Percentiles rank a stretch among this genome's conserved stretches.
Evolutionary conservation across 495 filamentous ascomycete genomes (phyloP).

Genomic region (Penicillium steckii): DNA sequence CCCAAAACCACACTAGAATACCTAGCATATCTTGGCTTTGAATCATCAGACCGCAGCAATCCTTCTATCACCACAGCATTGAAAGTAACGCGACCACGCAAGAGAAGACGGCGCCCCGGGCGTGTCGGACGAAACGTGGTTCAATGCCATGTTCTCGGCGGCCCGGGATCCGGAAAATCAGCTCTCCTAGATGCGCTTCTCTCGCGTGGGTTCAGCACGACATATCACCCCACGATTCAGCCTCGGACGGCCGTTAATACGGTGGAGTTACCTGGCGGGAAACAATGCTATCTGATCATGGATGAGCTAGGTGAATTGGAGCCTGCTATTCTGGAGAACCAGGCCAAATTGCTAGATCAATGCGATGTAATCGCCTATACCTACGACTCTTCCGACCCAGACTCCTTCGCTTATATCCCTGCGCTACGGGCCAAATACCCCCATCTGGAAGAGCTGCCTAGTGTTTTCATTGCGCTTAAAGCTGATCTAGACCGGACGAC

Average conservation of each 20-base stretch:
- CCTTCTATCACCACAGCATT: slow-evolving; percentile 75
- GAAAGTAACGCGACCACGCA: slow-evolving; percentile 88
- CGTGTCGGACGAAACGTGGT: slow-evolving; percentile 95
- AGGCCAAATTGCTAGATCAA: slow-evolving; percentile 82
- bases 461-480: slow-evolving; percentile 89
- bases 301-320: slow-evolving; percentile 96
- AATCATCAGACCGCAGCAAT: slow-evolving; percentile 61
- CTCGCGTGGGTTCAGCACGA: slow-evolving; percentile 76
- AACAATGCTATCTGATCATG: slow-evolving; percentile 94
- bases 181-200: slow-evolving; percentile 88
- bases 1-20: slow-evolving; percentile 94
- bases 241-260: slow-evolving; percentile 92
- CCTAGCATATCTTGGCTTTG: slow-evolving; percentile 91
- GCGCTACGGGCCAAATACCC: slow-evolving; percentile 74
- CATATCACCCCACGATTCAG: slow-evolving; percentile 94
- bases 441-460: slow-evolving; percentile 80
- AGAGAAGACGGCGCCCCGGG: slow-evolving; percentile 73
- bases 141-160: slow-evolving; percentile 88
- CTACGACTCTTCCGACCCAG: slow-evolving; percentile 94
- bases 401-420: slow-evolving; percentile 89
- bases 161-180: slow-evolving; percentile 80
- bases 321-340: slow-evolving; percentile 89
- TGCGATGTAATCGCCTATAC: slow-evolving; percentile 94
- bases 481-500: slow-evolving; percentile 93
- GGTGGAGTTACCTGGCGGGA: slow-evolving; percentile 91